Percentiles rank a stretch among this genome's conserved stretches.
These are phyloP conservation scores for Zopfochytrium polystomum DNA, from an alignment of 371 early-diverging fungal genomes.

Conservation along the genomic window DNA sequence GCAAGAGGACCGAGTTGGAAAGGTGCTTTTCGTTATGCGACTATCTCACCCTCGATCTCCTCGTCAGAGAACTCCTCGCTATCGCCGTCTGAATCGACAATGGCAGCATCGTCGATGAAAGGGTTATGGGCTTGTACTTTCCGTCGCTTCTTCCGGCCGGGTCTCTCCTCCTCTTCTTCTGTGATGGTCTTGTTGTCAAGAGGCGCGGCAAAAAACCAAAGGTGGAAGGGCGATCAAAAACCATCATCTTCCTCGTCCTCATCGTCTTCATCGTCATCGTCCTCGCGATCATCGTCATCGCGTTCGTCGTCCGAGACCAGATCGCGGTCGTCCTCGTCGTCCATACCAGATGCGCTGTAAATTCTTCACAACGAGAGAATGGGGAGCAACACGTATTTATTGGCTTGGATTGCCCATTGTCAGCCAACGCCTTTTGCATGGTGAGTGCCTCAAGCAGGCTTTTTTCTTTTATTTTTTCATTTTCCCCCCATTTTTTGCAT, in stretches of 20 bases:
- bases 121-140: slow-evolving; percentile 12
- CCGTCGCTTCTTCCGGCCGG: slow-evolving; percentile 1
- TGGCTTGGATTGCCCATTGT: background rate
- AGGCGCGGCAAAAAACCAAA: background rate
- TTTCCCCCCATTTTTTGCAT: too few relatives aligned
- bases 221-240: background rate
- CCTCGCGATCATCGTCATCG: slow-evolving; percentile 28
- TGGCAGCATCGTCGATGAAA: slow-evolving; percentile 66
- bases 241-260: too few relatives aligned
- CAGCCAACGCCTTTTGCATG: slow-evolving; percentile 1
- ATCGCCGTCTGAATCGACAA: slow-evolving; percentile 75
- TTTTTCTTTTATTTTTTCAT: too few relatives aligned
- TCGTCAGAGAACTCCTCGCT: slow-evolving; percentile 70
- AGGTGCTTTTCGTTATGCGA: background rate
- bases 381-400: too few relatives aligned
- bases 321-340: slow-evolving; percentile 19
- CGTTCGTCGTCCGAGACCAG: slow-evolving; percentile 29
- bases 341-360: slow-evolving; percentile 12
- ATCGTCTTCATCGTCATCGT: slow-evolving; percentile 23
- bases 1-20: background rate
- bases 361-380: background rate
- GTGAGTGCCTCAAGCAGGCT: too few relatives aligned
- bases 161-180: too few relatives aligned
- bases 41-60: slow-evolving; percentile 18
- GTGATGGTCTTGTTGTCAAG: background rate